Conservation (phyloP, 1,139 yeast species). For the Taiozyma sp. region DNA sequence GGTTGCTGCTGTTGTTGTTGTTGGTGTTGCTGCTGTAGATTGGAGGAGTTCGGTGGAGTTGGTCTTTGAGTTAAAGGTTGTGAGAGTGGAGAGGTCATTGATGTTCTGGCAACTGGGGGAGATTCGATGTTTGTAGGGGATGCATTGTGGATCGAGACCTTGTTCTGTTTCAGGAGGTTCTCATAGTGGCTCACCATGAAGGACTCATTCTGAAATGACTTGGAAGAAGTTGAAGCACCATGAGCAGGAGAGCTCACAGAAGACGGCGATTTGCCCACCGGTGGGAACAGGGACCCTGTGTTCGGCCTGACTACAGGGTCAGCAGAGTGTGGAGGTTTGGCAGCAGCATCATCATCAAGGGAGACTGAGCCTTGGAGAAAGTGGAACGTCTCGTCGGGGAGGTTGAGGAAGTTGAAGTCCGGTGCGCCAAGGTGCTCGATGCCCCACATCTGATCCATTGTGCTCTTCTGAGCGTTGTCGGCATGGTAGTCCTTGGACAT, state of each 20-base stretch:
- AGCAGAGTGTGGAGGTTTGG: conserved; percentile 5
- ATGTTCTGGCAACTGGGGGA: conserved; percentile 8
- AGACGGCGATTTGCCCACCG: not conserved
- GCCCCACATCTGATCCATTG: conserved; percentile 11
- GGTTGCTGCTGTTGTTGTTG: conserved; percentile 1
- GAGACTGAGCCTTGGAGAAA: conserved; percentile 12
- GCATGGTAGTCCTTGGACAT: conserved; percentile 2
- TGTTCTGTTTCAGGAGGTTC: conserved; percentile 18
- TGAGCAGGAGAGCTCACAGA: not conserved
- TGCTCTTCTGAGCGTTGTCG: not conserved
- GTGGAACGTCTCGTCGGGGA: conserved; percentile 17
- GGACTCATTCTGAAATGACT: conserved; percentile 4
- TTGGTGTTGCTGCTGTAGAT: not conserved
- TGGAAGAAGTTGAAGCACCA: not conserved
- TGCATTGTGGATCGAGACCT: conserved; percentile 18
- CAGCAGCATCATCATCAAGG: not conserved
- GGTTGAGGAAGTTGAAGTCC: conserved; percentile 28
- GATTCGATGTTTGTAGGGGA: conserved; percentile 11
- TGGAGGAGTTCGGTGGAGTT: not conserved
- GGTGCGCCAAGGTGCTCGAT: conserved; percentile 14
- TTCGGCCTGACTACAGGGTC: not conserved
- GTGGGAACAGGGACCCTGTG: not conserved
- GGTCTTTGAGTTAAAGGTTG: conserved; percentile 1
- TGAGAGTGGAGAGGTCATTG: conserved; percentile 1
- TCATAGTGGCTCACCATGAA: conserved; percentile 19